phyloP scores from a whole-genome alignment of 495 filamentous ascomycete species.

The Penicillium verhagenii region DNA sequence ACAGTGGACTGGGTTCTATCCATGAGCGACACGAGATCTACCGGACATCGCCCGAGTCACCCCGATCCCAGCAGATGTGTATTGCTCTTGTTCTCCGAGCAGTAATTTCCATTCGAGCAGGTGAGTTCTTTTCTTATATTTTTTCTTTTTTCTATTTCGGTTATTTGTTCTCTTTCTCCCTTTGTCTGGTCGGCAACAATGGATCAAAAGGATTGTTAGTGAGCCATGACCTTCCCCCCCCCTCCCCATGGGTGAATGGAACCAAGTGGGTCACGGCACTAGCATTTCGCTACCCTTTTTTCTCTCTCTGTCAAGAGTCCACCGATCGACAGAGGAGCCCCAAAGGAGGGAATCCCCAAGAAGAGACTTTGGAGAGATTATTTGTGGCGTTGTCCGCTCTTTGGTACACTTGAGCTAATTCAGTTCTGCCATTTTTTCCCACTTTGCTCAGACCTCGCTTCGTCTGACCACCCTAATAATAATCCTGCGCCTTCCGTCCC shows the following conservation, averaged over 20 bases:
- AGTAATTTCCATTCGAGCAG: slow-evolving; percentile 61
- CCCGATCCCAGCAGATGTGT: slow-evolving; percentile 75
- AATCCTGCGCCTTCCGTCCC: slow-evolving; percentile 10
- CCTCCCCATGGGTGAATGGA: slow-evolving; percentile 15
- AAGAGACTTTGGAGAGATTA: slow-evolving; percentile 6
- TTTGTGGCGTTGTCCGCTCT: slow-evolving; percentile 11
- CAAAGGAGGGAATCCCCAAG: slow-evolving; percentile 1
- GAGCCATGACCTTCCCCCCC: slow-evolving; percentile 33
- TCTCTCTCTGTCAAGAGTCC: slow-evolving; percentile 15
- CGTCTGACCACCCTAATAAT: slow-evolving; percentile 14
- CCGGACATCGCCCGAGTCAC: slow-evolving; percentile 66
- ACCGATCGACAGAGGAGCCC: slow-evolving; percentile 23
- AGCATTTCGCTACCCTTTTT: slow-evolving; percentile 34
- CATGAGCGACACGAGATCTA: slow-evolving; percentile 65
- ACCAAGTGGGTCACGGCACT: slow-evolving; percentile 34
- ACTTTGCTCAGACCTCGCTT: slow-evolving; percentile 17
- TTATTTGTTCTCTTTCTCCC: background rate
- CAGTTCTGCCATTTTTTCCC: slow-evolving; percentile 1
- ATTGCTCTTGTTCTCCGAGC: slow-evolving; percentile 72
- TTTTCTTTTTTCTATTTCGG: background rate
- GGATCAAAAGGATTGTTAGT: slow-evolving; percentile 12
- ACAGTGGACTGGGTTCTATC: slow-evolving; percentile 46
- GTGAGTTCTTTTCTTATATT: slow-evolving; percentile 50
- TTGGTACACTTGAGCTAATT: slow-evolving; percentile 12
- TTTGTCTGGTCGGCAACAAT: slow-evolving; percentile 5